These are phyloP conservation scores for Amanita brunnescens DNA, from an alignment of 768 basidiomycete species.

Conservation along the genomic window DNA sequence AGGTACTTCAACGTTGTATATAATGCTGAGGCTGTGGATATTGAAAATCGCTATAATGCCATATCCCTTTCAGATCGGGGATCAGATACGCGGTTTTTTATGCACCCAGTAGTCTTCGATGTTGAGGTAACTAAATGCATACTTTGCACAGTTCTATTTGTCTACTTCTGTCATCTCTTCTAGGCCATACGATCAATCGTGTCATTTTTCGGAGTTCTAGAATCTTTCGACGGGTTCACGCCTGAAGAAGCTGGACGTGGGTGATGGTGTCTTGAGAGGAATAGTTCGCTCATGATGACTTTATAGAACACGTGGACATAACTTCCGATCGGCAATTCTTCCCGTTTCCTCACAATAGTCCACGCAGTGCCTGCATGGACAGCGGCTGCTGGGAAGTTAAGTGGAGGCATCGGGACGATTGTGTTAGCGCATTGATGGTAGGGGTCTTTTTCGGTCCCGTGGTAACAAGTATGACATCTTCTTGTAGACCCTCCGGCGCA, in stretches of 20 bases:
- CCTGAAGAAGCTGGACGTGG: not conserved
- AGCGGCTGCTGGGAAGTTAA: conserved; percentile 65
- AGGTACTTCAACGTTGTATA: conserved; percentile 41
- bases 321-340: conserved; percentile 11
- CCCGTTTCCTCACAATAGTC: conserved; percentile 49
- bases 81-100: conserved; percentile 29
- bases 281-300: not conserved
- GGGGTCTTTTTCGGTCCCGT: conserved; percentile 10
- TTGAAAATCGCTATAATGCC: conserved; percentile 21
- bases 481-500: conserved; percentile 54
- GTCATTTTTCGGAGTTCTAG: conserved; percentile 56
- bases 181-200: conserved; percentile 47
- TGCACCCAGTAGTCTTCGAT: conserved; percentile 53
- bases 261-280: not conserved
- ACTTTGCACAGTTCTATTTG: not conserved
- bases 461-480: conserved; percentile 1
- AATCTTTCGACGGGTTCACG: conserved; percentile 31
- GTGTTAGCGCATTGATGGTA: conserved; percentile 65
- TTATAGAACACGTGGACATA: not conserved
- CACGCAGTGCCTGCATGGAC: conserved; percentile 50
- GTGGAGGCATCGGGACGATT: conserved; percentile 71
- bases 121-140: conserved; percentile 35
- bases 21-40: conserved; percentile 44
- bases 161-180: not conserved
- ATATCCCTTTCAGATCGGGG: conserved; percentile 11